Conservation (phyloP, 2,329 filamentous ascomycete species). For the Fusarium sp. region DNA sequence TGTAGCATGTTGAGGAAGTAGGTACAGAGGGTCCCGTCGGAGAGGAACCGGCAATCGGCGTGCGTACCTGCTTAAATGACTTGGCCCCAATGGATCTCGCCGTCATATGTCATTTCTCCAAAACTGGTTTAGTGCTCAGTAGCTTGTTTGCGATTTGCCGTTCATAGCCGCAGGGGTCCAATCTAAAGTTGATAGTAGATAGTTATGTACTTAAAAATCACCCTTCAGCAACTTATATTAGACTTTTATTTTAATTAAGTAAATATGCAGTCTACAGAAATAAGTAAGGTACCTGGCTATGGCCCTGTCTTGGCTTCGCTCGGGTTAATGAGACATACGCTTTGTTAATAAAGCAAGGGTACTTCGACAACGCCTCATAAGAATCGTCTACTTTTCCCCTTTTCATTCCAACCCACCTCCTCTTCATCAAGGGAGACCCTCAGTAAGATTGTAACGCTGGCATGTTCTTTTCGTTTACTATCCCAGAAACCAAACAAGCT, state of each 20-base stretch:
- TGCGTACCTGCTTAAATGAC: conserved; percentile 32
- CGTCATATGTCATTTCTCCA: conserved; percentile 29
- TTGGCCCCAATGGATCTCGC: conserved; percentile 23
- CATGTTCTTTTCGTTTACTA: background rate
- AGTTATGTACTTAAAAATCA: background rate
- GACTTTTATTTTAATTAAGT: background rate
- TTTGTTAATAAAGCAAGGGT: background rate
- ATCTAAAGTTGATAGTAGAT: background rate
- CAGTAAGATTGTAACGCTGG: background rate
- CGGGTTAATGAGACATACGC: background rate
- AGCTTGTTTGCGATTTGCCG: conserved; percentile 18
- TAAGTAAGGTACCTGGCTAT: background rate
- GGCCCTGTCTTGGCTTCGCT: background rate
- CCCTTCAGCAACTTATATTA: background rate
- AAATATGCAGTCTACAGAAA: background rate
- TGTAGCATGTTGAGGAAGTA: background rate
- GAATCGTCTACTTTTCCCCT: background rate
- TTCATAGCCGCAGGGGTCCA: conserved; percentile 28
- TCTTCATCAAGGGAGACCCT: background rate
- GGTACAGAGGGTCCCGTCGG: conserved; percentile 5
- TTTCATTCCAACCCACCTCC: background rate
- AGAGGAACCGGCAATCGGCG: conserved; percentile 36
- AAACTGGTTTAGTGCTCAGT: background rate
- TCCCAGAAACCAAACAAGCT: background rate
- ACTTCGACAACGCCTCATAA: background rate